Evolutionary conservation across 2,329 filamentous ascomycete genomes (phyloP), one percentile per base, ranked within the genome.

Genomic region (Colletotrichum spinosum): DNA sequence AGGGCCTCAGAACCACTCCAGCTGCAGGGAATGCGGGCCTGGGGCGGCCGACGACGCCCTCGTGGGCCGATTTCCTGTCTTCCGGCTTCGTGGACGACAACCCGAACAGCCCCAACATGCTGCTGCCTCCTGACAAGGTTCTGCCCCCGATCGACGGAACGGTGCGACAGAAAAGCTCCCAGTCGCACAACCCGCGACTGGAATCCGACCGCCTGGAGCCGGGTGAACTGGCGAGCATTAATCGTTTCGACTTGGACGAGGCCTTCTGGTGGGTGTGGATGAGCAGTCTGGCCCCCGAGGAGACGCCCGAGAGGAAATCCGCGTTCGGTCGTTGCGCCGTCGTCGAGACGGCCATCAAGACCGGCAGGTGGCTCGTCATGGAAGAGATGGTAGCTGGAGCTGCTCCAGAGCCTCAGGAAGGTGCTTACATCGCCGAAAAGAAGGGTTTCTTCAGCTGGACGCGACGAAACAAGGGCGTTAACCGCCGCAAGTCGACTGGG

Each of bases 241-340:
- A 88, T 33, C 86, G 86, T 42, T 87, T 98, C 62, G 90, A 96
- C 68, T 84, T 99, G 6, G 96, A 99, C 72, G 95, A 98, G 76
- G 91, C 94, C 1, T 99, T 99, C 77, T 99, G 96, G 96, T 98
- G 96, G 95, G 96, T 98, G 4, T 99, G 96, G 96, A 98, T 99
- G 85, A 97, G 89, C 71, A 98, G 95, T 83, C 81, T 99, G 72
- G 94, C 95, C 2, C 92, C 90, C 1, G 96, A 99, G 73, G 96
- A 99, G 79, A 92, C 94, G 0, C 79, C 89, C 0, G 86, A 90
- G 51, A 89, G 96, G 67, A 99, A 99, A 76, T 91, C 94, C 6
- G 93, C 94, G 0, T 99, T 99, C 76, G 96, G 96, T 42, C 88
- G 96, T 68, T 99, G 96, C 73, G 93, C 96, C 17, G 85, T 99